These are phyloP conservation scores for Penicillium goetzii DNA, from an alignment of 495 filamentous ascomycete species.

Conservation along the genomic window DNA sequence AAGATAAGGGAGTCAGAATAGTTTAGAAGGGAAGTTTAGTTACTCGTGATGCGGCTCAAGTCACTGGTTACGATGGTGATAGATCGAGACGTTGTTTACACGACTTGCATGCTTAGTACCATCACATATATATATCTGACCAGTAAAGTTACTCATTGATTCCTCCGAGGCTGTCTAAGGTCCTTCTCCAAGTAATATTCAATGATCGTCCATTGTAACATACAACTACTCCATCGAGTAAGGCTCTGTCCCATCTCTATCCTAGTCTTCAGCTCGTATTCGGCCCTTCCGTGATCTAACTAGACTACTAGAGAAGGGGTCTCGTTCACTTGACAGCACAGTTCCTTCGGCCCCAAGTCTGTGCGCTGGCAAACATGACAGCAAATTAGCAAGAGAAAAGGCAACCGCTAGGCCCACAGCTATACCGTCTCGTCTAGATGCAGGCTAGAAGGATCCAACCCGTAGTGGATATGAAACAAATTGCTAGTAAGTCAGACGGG, in stretches of 20 bases:
- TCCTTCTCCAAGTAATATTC: neutral
- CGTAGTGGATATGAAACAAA: neutral
- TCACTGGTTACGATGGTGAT: neutral
- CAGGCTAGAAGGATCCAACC: conserved; percentile 5
- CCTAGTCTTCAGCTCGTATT: neutral
- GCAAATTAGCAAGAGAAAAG: neutral
- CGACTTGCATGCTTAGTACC: neutral
- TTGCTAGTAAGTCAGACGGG: neutral
- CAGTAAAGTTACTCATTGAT: neutral
- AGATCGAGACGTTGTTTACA: neutral
- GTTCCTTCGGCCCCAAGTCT: conserved; percentile 4
- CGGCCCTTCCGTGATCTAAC: neutral
- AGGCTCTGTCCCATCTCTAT: neutral
- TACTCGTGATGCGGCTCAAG: neutral
- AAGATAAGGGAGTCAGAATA: neutral
- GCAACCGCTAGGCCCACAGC: neutral
- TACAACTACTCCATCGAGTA: neutral
- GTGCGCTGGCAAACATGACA: conserved; percentile 1
- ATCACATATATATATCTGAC: neutral
- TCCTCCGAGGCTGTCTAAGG: neutral
- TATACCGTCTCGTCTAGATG: conserved; percentile 3
- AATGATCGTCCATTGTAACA: neutral
- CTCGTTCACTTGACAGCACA: neutral
- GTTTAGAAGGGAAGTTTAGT: neutral
- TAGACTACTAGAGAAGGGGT: neutral